Evolutionary conservation across 2,329 filamentous ascomycete species (phyloP).

Genomic region (Phaeosphaeriaceae sp.): DNA sequence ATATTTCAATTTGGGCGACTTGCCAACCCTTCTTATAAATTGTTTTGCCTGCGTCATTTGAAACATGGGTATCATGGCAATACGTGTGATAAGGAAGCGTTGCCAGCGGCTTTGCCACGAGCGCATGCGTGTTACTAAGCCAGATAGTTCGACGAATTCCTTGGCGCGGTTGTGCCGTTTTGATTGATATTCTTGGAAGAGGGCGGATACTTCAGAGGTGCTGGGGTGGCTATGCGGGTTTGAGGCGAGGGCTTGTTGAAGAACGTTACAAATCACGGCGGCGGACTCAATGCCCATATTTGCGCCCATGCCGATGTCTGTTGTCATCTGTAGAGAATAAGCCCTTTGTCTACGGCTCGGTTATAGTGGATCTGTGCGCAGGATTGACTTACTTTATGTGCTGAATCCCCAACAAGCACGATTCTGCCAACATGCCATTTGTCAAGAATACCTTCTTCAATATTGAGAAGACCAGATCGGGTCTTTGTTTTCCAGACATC

Average conservation of each 20-base stretch:
- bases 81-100: constrained; percentile 8
- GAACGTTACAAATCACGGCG: constrained; percentile 22
- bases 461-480: constrained; percentile 28
- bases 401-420: constrained; percentile 51
- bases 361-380: background rate
- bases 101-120: constrained; percentile 15
- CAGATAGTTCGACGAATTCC: constrained; percentile 11
- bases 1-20: constrained; percentile 20
- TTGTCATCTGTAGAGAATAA: constrained; percentile 18
- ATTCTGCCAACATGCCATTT: constrained; percentile 51
- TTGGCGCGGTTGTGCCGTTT: constrained; percentile 15
- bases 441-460: constrained; percentile 50
- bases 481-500: constrained; percentile 40
- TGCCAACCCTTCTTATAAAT: constrained; percentile 6
- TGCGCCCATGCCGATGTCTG: constrained; percentile 24
- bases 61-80: constrained; percentile 6
- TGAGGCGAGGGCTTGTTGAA: constrained; percentile 10
- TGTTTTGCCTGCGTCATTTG: constrained; percentile 1
- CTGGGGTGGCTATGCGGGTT: constrained; percentile 11
- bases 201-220: constrained; percentile 7
- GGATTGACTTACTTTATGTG: constrained; percentile 46
- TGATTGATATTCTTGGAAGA: constrained; percentile 20
- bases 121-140: constrained; percentile 14
- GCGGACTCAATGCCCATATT: constrained; percentile 29
- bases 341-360: background rate